A percentile compares a stretch with the other conserved stretches of the same genome.
Conservation (phyloP, 805 yeast species). For the Yueomyces sp. region DNA sequence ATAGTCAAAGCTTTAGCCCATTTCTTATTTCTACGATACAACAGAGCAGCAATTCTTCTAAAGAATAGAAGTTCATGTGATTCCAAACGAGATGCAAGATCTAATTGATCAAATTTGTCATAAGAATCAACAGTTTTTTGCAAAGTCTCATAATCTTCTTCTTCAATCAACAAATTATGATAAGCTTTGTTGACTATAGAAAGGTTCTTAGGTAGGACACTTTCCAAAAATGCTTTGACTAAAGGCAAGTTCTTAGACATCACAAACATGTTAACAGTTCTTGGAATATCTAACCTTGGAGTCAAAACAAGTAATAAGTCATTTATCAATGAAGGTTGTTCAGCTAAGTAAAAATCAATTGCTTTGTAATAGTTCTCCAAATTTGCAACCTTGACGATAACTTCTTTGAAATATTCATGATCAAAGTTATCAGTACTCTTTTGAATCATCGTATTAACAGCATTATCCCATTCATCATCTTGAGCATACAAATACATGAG, state of each 20-base stretch:
- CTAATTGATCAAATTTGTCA: constrained; percentile 86
- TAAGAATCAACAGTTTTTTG: constrained; percentile 76
- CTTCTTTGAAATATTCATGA: constrained; percentile 87
- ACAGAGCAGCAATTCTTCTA: constrained; percentile 90
- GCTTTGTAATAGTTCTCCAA: constrained; percentile 96
- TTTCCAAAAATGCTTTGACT: constrained; percentile 87
- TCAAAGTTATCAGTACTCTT: constrained; percentile 87
- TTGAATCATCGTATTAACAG: constrained; percentile 93
- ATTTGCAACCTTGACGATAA: constrained; percentile 87
- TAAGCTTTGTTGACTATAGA: constrained; percentile 89
- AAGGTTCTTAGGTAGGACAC: constrained; percentile 81
- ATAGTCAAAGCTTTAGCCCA: constrained; percentile 81
- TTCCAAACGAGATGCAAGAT: constrained; percentile 84
- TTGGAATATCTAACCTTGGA: constrained; percentile 84
- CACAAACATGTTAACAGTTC: constrained; percentile 89
- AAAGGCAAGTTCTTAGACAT: constrained; percentile 93
- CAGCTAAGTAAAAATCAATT: constrained; percentile 81
- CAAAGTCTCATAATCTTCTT: constrained; percentile 86
- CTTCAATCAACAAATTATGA: constrained; percentile 90
- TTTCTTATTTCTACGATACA: constrained; percentile 89
- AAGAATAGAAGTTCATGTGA: constrained; percentile 83
- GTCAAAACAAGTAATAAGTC: constrained; percentile 76
- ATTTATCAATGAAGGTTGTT: constrained; percentile 81
- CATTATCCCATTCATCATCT: constrained; percentile 99
- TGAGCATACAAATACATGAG: constrained; percentile 92